Evolutionary conservation across 345 rosid genomes (phyloP), one percentile per base, ranked within the genome.

Genomic region (Linum lewisii): DNA sequence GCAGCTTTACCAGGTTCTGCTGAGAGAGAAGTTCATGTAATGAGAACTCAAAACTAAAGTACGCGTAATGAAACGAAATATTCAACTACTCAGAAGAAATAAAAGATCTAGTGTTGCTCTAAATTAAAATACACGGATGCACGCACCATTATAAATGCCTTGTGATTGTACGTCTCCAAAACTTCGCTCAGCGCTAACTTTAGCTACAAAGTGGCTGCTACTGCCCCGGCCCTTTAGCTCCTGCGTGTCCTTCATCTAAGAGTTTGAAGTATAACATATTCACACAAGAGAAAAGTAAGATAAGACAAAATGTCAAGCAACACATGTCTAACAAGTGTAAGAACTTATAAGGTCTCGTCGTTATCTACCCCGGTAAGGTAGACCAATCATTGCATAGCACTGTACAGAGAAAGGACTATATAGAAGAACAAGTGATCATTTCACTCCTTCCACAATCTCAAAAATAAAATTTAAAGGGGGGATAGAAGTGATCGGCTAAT

Each of bases 171-270:
- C 53, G 47, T 42, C 54, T 37, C 72, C 76, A 61, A 16, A 34
- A 66, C 1, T 47, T 51, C 63, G 51, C 63, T 75, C 83, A 19
- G 29, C 45, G 19, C 60, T 68, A 51, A 47, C 69, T 60, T 62
- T 66, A 59, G 32, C 73, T 32, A 66, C 65, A 18, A 32, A 50
- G 64, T 44, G 38, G 53, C 57, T 36, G 57, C 42, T 51, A 55
- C 57, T 66, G 24, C 55, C 65, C 54, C 68, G 70, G 36, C 60
- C 36, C 64, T 58, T 77, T 13, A 55, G 55, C 56, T 81, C 79
- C 57, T 70, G 79, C 0, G 74, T 66, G 60, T 76, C 81, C 59
- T 76, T 81, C 74, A 72, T 64, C 83, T 78, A 42, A 22, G 24
- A 44, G 52, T 36, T 59, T 21, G 59, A 51, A 51, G 64, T 14